Conservation (phyloP, 2,329 filamentous ascomycete species). For the Fusarium beomiforme region DNA sequence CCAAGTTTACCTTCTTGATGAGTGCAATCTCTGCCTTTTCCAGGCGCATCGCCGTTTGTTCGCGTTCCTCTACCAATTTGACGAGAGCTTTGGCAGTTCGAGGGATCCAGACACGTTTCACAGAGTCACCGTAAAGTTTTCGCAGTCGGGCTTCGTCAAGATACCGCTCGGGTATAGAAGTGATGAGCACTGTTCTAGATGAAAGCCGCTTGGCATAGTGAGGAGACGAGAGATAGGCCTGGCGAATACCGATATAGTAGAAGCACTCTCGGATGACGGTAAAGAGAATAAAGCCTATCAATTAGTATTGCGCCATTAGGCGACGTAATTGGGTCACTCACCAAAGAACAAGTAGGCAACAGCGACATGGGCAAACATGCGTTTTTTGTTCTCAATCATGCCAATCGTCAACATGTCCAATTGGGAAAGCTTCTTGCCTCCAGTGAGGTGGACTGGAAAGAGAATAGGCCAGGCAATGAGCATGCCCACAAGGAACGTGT, state of each 20-base stretch:
- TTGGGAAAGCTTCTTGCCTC: constrained; percentile 70
- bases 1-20: constrained; percentile 80
- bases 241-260: constrained; percentile 91
- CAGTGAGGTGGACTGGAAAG: constrained; percentile 87
- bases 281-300: constrained; percentile 80
- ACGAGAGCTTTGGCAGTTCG: constrained; percentile 81
- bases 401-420: constrained; percentile 83
- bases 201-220: constrained; percentile 87
- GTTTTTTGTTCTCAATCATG: constrained; percentile 71
- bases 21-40: constrained; percentile 89
- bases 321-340: constrained; percentile 9
- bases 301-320: constrained; percentile 1
- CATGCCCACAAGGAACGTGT: constrained; percentile 85
- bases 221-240: constrained; percentile 89
- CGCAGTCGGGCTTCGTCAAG: constrained; percentile 80
- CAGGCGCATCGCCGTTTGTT: constrained; percentile 81
- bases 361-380: constrained; percentile 84
- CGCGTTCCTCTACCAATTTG: constrained; percentile 82
- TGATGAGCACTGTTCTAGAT: constrained; percentile 89
- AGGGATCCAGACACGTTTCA: constrained; percentile 86
- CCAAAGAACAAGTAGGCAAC: constrained; percentile 81
- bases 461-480: constrained; percentile 88
- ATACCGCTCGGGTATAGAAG: constrained; percentile 82
- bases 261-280: constrained; percentile 88
- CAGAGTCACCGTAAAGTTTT: constrained; percentile 82